These are phyloP conservation scores for Nowakowskiella sp. DNA, from an alignment of 192 early-diverging fungal species.

Conservation along the genomic window DNA sequence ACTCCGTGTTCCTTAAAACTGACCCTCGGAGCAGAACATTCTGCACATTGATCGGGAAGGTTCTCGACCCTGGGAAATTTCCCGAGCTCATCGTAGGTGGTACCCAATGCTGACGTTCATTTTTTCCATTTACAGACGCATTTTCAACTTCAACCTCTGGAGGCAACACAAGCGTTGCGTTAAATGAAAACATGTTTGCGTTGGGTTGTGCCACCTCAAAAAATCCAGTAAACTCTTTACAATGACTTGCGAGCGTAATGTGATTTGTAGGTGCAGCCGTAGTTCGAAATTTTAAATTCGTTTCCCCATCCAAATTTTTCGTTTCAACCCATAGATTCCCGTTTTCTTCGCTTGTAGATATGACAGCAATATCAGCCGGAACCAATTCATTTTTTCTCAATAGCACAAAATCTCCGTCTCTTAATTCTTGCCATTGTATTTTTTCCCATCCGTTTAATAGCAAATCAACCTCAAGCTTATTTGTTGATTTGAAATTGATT, in stretches of 20 bases:
- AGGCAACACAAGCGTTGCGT: too few species aligned
- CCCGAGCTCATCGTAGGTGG: too few species aligned
- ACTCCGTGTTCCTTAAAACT: constrained; percentile 44
- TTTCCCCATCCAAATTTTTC: constrained; percentile 97
- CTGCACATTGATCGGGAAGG: constrained; percentile 57
- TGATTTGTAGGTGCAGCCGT: not conserved
- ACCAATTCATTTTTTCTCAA: constrained; percentile 76
- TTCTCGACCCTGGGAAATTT: too few species aligned
- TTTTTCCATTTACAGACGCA: too few species aligned
- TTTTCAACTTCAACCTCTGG: too few species aligned
- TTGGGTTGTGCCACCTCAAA: too few species aligned
- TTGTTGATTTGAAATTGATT: constrained; percentile 51
- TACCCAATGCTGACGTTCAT: too few species aligned
- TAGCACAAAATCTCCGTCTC: constrained; percentile 83
- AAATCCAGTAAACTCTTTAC: too few species aligned
- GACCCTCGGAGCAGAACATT: constrained; percentile 82
- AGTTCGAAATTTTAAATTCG: constrained; percentile 89
- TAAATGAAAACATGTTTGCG: too few species aligned
- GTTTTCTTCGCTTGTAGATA: constrained; percentile 76
- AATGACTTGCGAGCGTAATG: not conserved
- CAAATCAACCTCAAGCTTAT: constrained; percentile 15
- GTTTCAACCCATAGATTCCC: constrained; percentile 92
- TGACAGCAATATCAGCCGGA: constrained; percentile 85
- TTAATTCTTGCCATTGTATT: constrained; percentile 67
- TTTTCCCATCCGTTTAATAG: constrained; percentile 1